Base-by-base conservation (phyloP, 352 stramenopile species). In the Phytopythium delawarense region DNA sequence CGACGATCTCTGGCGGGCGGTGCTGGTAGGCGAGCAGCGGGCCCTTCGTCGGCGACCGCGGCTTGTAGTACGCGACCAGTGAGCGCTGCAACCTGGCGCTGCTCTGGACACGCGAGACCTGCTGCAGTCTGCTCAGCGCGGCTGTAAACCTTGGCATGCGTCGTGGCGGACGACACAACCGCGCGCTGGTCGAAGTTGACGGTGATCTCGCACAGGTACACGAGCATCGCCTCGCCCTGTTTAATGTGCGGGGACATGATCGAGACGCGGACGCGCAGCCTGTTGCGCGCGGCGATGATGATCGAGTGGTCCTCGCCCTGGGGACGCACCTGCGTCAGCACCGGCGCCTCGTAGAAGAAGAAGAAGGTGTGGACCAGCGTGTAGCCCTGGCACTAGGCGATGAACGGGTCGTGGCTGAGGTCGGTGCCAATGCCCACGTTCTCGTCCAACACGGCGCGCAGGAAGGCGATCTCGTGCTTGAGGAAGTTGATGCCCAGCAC, bases 161-260 rank as follows among this genome's bases (percentile, higher is more conserved):
- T 75, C 68, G 52, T 66, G 48, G 7, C 57, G 66, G 42, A 71
- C 62, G 50, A 74, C 63, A 28, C 58, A 52, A 25, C 64, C 67
- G 15, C 61, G 61, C 42, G n/a, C n/a, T 64, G 21, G 52, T 71
- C 64, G 15, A 75, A 78, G 55, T 66, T 65, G 39, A 75, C 40
- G n/a, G 56, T 55, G 50, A 65, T 74, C 54, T 69, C 60, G 44
- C 61, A 70, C 40, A 61, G 62, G 48, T 75, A 75, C n/a, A 42
- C 1, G 12, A 80, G 9, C 6, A 75, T 61, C 52, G 52, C 39
- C 42, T 76, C 69, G 55, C 77, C 65, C 18, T 35, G n/a, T 28
- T 77, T 59, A 16, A 71, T n/a, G 48, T 80, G 72, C 13, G 72
- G 72, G 57, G 75, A 80, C 16, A 80, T 57, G 32, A 54, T 61